phyloP scores from a whole-genome alignment of 2,329 filamentous ascomycete species.

The Penicillium sp. region DNA sequence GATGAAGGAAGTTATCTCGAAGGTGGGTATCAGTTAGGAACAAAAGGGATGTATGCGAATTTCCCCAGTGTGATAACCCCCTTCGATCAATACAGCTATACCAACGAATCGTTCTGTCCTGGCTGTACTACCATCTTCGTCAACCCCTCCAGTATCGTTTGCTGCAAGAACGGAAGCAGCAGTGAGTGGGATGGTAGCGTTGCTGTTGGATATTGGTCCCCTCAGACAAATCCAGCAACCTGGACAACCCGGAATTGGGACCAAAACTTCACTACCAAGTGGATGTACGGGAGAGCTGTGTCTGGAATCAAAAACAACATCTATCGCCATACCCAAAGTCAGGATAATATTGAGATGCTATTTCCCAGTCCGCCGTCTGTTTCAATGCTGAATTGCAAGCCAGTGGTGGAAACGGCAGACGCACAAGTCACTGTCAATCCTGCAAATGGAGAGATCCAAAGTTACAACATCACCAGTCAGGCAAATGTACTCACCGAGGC shows the following conservation, averaged over 20 bases:
- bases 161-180: constrained; percentile 13
- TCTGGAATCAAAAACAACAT: constrained; percentile 6
- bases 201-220: constrained; percentile 17
- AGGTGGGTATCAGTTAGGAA: constrained; percentile 12
- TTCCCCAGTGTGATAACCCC: too few relatives aligned
- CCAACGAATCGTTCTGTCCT: not conserved
- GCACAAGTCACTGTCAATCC: constrained; percentile 11
- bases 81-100: too few relatives aligned
- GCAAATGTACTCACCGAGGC: not conserved
- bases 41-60: too few relatives aligned
- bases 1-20: not conserved
- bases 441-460: constrained; percentile 3
- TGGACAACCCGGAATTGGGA: constrained; percentile 7
- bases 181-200: not conserved
- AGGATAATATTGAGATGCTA: not conserved
- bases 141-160: constrained; percentile 7
- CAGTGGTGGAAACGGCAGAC: constrained; percentile 8
- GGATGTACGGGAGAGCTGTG: constrained; percentile 10
- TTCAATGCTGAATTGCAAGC: constrained; percentile 8
- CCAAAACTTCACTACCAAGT: constrained; percentile 14
- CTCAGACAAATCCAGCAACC: not conserved
- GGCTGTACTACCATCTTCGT: constrained; percentile 11
- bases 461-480: constrained; percentile 1
- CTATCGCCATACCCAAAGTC: too few relatives aligned
- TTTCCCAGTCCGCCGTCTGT: constrained; percentile 7